A percentile compares a stretch with the other conserved stretches of the same genome.
Evolutionary conservation across 2,329 filamentous ascomycete species (phyloP).

Genomic region (Corynespora cassiicola): DNA sequence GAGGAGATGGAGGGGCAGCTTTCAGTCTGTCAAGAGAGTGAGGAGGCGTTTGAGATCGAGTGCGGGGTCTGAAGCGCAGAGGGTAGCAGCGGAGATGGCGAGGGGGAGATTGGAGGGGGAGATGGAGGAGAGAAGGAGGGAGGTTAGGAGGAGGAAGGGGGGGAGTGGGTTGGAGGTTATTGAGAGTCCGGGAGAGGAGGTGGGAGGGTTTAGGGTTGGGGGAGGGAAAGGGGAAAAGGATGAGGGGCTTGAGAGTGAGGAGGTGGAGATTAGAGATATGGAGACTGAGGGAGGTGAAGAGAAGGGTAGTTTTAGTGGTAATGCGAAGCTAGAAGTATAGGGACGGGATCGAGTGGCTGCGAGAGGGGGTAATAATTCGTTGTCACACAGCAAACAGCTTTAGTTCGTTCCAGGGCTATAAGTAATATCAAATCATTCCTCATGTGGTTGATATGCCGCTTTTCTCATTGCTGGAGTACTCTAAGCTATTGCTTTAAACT

Average conservation of each 20-base stretch:
- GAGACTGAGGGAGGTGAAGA: background rate
- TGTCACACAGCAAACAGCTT: too few species aligned
- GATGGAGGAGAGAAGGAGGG: constrained; percentile 32
- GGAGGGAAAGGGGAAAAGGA: background rate
- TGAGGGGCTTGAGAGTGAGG: constrained; percentile 7
- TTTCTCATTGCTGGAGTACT: too few species aligned
- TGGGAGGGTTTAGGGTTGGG: background rate
- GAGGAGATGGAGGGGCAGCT: constrained; percentile 7
- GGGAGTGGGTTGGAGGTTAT: constrained; percentile 6
- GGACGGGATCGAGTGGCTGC: constrained; percentile 1
- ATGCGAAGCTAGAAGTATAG: constrained; percentile 7
- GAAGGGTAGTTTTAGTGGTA: constrained; percentile 1
- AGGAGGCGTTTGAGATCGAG: constrained; percentile 19
- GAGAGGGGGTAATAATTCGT: constrained; percentile 4
- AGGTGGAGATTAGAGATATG: too few species aligned
- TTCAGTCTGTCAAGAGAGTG: constrained; percentile 1
- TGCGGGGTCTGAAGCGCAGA: constrained; percentile 28
- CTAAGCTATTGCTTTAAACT: too few species aligned
- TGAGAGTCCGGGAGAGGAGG: constrained; percentile 5
- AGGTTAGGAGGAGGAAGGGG: constrained; percentile 11
- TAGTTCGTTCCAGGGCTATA: too few species aligned
- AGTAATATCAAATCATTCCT: too few species aligned
- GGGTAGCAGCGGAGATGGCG: constrained; percentile 43
- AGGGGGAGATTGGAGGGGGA: constrained; percentile 48
- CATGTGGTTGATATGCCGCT: too few species aligned